A percentile compares a stretch with the other conserved stretches of the same genome.
Evolutionary conservation across 2,329 filamentous ascomycete genomes (phyloP).

Genomic region (Emydomyces testavorans): DNA sequence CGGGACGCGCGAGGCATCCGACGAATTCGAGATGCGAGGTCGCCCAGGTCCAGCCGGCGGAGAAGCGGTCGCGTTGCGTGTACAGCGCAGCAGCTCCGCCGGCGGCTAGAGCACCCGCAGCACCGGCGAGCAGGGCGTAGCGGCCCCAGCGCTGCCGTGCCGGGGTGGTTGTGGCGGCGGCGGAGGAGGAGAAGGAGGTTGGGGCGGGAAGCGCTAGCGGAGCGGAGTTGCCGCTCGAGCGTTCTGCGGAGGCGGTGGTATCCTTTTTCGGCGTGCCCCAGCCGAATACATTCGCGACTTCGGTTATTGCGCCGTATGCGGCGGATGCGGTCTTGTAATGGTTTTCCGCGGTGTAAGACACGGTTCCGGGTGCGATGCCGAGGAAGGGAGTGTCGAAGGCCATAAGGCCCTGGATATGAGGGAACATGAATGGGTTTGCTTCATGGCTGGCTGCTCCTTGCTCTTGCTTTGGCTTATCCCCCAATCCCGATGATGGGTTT

Average conservation of each 20-base stretch:
- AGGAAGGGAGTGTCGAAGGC: conserved; percentile 87
- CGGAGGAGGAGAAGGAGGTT: conserved; percentile 28
- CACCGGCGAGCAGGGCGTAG: conserved; percentile 75
- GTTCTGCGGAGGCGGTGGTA: no score
- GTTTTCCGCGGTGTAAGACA: conserved; percentile 57
- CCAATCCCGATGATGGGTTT: conserved; percentile 12
- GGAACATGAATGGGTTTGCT: conserved; percentile 62
- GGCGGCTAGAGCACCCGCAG: conserved; percentile 64
- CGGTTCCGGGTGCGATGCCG: conserved; percentile 41
- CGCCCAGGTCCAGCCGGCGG: conserved; percentile 67
- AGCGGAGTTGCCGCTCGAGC: conserved; percentile 17
- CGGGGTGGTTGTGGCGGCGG: conserved; percentile 37
- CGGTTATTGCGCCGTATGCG: conserved; percentile 57
- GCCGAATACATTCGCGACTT: conserved; percentile 52
- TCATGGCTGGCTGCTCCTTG: conserved; percentile 17
- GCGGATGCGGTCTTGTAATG: conserved; percentile 66
- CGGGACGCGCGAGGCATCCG: conserved; percentile 70
- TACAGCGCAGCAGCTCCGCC: conserved; percentile 79
- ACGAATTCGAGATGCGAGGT: conserved; percentile 89
- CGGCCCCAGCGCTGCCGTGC: conserved; percentile 73
- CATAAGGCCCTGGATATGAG: conserved; percentile 78
- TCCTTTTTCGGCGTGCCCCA: conserved; percentile 46
- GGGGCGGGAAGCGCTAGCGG: conserved; percentile 22
- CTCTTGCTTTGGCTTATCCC: conserved; percentile 9
- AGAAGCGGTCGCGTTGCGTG: conserved; percentile 68